These are phyloP conservation scores for Ustilago cynodontis DNA, from an alignment of 1,284 basidiomycete genomes.

Conservation along the genomic window DNA sequence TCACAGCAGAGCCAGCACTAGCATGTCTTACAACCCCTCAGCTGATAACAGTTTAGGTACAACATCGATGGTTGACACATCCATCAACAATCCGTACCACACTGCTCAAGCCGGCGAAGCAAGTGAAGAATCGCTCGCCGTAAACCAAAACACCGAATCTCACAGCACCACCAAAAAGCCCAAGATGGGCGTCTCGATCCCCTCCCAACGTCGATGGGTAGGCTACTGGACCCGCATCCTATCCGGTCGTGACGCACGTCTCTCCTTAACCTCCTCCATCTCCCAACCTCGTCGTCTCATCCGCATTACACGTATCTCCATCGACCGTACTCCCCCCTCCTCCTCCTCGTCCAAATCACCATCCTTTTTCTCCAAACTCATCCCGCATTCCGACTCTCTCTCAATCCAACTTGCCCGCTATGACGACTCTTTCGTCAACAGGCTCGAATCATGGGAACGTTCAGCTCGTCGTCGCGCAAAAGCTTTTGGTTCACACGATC, in stretches of 20 bases:
- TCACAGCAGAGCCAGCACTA: slow-evolving; percentile 25
- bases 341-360: slow-evolving; percentile 3
- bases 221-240: slow-evolving; percentile 62
- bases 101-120: not conserved
- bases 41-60: slow-evolving; percentile 2
- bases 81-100: not conserved
- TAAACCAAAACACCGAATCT: slow-evolving; percentile 49
- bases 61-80: slow-evolving; percentile 7
- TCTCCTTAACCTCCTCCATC: slow-evolving; percentile 27
- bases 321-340: slow-evolving; percentile 25
- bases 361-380: slow-evolving; percentile 20
- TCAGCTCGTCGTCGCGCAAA: slow-evolving; percentile 46
- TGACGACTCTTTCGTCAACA: slow-evolving; percentile 45
- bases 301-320: slow-evolving; percentile 49
- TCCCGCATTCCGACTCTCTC: slow-evolving; percentile 52
- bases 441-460: slow-evolving; percentile 58
- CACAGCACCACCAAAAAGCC: slow-evolving; percentile 34
- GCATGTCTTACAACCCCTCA: slow-evolving; percentile 9
- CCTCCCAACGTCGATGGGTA: slow-evolving; percentile 56
- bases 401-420: slow-evolving; percentile 55
- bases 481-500: slow-evolving; percentile 56
- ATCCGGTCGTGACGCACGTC: slow-evolving; percentile 46
- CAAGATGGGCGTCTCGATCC: slow-evolving; percentile 58
- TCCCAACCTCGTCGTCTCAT: slow-evolving; percentile 43
- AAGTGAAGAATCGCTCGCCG: slow-evolving; percentile 25